Percentiles rank a stretch among this genome's conserved stretches.
phyloP scores from a whole-genome alignment of 2,329 filamentous ascomycete genomes.

The Colletotrichum chrysophilum region DNA sequence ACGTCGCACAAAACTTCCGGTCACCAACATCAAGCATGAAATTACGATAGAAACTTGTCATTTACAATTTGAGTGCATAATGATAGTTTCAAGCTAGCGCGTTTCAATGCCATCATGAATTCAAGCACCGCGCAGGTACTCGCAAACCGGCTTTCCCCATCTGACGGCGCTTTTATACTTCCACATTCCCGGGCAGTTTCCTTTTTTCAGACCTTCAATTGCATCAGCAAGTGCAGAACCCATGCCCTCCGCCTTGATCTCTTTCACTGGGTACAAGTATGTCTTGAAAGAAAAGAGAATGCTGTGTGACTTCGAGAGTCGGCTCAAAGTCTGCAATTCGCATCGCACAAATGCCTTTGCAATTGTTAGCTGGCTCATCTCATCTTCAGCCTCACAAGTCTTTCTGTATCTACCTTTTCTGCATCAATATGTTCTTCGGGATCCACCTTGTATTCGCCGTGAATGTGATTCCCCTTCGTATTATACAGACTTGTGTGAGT shows the following conservation, averaged over 20 bases:
- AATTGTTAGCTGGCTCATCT: neutral
- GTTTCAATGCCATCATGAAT: neutral
- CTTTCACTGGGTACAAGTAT: constrained; percentile 52
- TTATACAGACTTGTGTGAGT: constrained; percentile 47
- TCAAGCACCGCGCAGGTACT: constrained; percentile 45
- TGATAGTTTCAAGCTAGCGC: neutral
- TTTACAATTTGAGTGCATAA: neutral
- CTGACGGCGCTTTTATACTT: constrained; percentile 53
- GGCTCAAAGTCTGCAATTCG: constrained; percentile 57
- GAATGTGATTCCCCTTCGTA: constrained; percentile 40
- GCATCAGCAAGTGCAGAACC: constrained; percentile 53
- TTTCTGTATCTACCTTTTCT: constrained; percentile 30
- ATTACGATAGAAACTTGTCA: neutral
- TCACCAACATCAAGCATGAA: neutral
- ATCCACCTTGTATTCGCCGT: constrained; percentile 33
- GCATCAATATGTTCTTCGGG: constrained; percentile 43
- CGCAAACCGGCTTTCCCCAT: constrained; percentile 52
- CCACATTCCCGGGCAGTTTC: constrained; percentile 60
- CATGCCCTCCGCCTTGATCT: constrained; percentile 54
- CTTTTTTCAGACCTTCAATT: constrained; percentile 53
- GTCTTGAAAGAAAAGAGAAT: constrained; percentile 63
- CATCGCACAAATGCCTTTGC: constrained; percentile 43
- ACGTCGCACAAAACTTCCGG: neutral
- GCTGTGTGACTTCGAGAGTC: constrained; percentile 50
- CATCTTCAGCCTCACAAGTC: neutral